These are phyloP conservation scores for Sordariomycetes sp. DNA, from an alignment of 2,329 filamentous ascomycete species.

Conservation along the genomic window DNA sequence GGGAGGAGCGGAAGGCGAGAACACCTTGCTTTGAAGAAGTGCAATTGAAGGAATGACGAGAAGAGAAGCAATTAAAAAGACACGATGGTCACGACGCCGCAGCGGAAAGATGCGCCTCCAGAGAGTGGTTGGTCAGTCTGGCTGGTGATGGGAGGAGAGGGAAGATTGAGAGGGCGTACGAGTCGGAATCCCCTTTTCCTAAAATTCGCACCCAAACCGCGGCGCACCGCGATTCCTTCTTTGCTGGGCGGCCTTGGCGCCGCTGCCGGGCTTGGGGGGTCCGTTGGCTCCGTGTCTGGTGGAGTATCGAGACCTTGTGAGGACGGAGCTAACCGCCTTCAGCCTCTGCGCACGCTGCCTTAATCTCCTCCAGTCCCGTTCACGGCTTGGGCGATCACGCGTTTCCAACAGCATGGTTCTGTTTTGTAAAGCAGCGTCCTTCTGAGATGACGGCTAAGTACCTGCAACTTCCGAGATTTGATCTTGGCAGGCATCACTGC, in stretches of 20 bases:
- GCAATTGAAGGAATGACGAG: slow-evolving; percentile 25
- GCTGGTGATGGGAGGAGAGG: slow-evolving; percentile 7
- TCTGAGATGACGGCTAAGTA: no score
- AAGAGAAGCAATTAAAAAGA: slow-evolving; percentile 21
- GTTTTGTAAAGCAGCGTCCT: no score
- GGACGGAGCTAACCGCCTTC: no score
- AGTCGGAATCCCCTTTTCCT: no score
- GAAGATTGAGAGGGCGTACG: no score
- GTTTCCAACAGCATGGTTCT: no score
- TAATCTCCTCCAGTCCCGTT: no score
- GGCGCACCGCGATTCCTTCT: neutral
- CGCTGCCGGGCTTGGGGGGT: no score
- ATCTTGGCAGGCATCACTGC: slow-evolving; percentile 1
- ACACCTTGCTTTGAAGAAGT: slow-evolving; percentile 10
- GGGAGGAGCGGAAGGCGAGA: no score
- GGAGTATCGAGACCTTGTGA: neutral
- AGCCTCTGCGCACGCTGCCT: no score
- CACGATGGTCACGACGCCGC: slow-evolving; percentile 11
- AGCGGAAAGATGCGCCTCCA: neutral
- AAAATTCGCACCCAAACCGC: slow-evolving; percentile 1
- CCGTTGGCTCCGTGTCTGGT: neutral
- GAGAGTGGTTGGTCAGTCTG: slow-evolving; percentile 1
- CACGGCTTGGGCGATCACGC: no score
- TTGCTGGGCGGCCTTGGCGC: neutral
- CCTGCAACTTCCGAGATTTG: slow-evolving; percentile 1